phyloP scores from a whole-genome alignment of 2,329 filamentous ascomycete species.

The Monosporascus sp. region DNA sequence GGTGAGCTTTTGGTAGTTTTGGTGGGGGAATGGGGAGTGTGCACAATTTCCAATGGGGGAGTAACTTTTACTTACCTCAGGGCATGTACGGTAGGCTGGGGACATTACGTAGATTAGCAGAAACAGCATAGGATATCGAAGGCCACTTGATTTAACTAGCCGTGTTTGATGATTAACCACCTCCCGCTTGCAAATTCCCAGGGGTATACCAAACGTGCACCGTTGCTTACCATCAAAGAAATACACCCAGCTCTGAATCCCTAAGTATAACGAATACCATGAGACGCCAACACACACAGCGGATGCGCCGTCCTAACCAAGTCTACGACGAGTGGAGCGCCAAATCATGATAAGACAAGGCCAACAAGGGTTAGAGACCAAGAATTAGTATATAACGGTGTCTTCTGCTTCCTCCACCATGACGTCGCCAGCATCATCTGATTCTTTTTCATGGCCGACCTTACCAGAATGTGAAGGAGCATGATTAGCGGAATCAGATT shows the following conservation, averaged over 20 bases:
- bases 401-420: constrained; percentile 84
- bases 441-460: constrained; percentile 34
- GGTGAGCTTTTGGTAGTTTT: too few species aligned
- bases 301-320: background rate
- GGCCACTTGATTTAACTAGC: background rate
- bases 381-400: constrained; percentile 73
- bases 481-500: constrained; percentile 33
- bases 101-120: background rate
- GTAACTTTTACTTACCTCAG: too few species aligned
- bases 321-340: background rate
- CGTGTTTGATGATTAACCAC: background rate
- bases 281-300: background rate
- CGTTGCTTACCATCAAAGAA: background rate
- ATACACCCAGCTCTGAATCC: background rate
- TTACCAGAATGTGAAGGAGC: constrained; percentile 21
- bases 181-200: background rate
- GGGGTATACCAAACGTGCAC: background rate
- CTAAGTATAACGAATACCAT: background rate
- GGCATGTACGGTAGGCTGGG: too few species aligned
- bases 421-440: constrained; percentile 69
- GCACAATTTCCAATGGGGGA: too few species aligned
- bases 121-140: background rate
- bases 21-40: too few species aligned
- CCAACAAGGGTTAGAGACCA: background rate
- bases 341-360: constrained; percentile 1